Evolutionary conservation across 2,329 filamentous ascomycete genomes (phyloP).

Genomic region (Ophiosphaerella korrae): DNA sequence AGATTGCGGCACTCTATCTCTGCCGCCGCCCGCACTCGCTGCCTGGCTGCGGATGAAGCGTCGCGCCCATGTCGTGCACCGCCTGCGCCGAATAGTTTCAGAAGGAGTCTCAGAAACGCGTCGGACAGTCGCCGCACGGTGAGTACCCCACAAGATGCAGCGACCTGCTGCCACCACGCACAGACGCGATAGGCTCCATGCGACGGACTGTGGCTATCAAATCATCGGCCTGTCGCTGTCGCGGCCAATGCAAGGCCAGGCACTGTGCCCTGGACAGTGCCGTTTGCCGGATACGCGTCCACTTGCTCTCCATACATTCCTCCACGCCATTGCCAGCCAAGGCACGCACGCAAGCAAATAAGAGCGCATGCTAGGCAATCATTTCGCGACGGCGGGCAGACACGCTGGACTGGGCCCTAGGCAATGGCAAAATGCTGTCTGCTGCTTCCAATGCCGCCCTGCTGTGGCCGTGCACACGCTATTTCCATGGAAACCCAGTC

Average conservation of each 20-base stretch:
- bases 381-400: constrained; percentile 17
- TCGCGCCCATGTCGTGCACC: constrained; percentile 1
- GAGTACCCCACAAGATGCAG: constrained; percentile 13
- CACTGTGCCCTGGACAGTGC: constrained; percentile 7
- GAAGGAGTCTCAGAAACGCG: constrained; percentile 17
- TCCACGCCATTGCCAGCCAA: constrained; percentile 20
- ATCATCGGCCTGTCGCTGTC: neutral
- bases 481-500: constrained; percentile 32
- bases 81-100: constrained; percentile 21
- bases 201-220: neutral
- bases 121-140: constrained; percentile 17
- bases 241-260: too few species aligned
- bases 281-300: constrained; percentile 13
- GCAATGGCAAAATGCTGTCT: constrained; percentile 10
- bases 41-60: constrained; percentile 4
- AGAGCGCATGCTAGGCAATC: constrained; percentile 13
- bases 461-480: constrained; percentile 25
- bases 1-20: constrained; percentile 25
- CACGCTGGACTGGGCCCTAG: constrained; percentile 13
- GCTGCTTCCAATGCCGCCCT: constrained; percentile 9
- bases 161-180: constrained; percentile 7
- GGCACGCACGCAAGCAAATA: constrained; percentile 10
- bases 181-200: neutral
- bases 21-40: constrained; percentile 3
- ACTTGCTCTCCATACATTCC: constrained; percentile 18